Evolutionary conservation across 768 basidiomycete genomes (phyloP), one percentile per base, ranked within the genome.

Genomic region (Lactarius pseudohatsudake): DNA sequence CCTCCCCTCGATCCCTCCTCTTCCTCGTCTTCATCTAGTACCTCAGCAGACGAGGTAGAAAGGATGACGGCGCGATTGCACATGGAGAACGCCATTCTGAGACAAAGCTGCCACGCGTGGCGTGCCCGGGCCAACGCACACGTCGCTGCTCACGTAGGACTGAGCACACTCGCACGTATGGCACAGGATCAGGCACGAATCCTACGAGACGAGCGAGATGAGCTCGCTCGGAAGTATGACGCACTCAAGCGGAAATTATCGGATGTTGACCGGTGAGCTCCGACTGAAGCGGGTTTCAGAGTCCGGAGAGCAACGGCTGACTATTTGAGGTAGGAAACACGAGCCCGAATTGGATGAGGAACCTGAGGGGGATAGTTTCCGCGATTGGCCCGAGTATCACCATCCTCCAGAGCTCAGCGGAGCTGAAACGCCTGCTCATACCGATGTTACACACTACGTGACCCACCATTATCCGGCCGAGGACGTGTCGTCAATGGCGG

Each of bases 201-300:
- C 9, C n/a, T 69, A 0, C 56, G 45, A 13, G 54, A 65, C 6
- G 67, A 70, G 57, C 61, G 60, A 4, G 61, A 70, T 38, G 67
- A 69, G 7, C 54, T 69, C 11, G 45, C 62, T 22, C 58, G 54
- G 54, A 64, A 69, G 62, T 69, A 64, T 50, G 66, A 56, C 15
- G 36, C 66, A 18, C 22, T 69, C 10, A 68, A 67, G 43, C 65
- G 69, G 64, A 69, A 68, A 47, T 65, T 67, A 40, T 67, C 66
- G 62, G 66, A 64, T 47, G 58, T 67, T 2, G 53, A 60, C 66
- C 66, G 62, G 66, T 67, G 62, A 38, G 64, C 59, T 38, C 59
- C 61, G 64, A 57, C 2, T 62, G n/a, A 26, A 13, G 57, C 53
- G 22, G 20, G 43, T 20, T 41, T 40, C 18, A 28, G 34, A 26